Evolutionary conservation across 2,329 filamentous ascomycete genomes (phyloP), one percentile per base, ranked within the genome.

Genomic region (Helminthosporium solani): DNA sequence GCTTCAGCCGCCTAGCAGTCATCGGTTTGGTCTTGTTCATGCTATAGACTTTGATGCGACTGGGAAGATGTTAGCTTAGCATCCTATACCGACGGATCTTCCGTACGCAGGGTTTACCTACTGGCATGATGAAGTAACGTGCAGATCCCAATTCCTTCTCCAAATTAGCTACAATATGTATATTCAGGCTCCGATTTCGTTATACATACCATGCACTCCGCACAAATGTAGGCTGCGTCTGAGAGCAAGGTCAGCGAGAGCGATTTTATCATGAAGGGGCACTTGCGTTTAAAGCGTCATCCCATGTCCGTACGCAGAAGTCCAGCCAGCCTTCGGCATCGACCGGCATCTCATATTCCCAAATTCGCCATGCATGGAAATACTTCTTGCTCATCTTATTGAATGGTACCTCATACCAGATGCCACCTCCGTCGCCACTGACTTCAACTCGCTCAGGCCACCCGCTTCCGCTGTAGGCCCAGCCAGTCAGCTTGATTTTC

Each of bases 111-210:
- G 45, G 25, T 19, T 12, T 28, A 49, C 61, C 47, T 54, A 61
- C 60, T 86, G 84, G 46, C 79, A 83, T 0, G 76, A 81, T 6
- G 75, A 80, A 0, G 83, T 86, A 3, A 86, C 82, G 57, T 86
- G 83, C 16, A 86, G 66, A 14, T 79, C 83, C 81, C 82, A 86
- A 57, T 86, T 86, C 77, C 75, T 85, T 70, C 63, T 59, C 28
- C 21, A 11, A 11, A 43, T 50, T 40, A 51, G 50, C 42, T 42
- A n/a, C n/a, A 16, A 51, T 38, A 37, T 18, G 9, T 37, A 19
- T 20, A 15, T 34, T n/a, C 36, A 23, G 36, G 15, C 35, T 45
- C 34, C 43, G 18, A 28, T 19, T 28, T 23, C 16, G 28, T 14
- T 30, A 21, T 33, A 58, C 64, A 49, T 52, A 68, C 72, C 73